Base-by-base conservation (phyloP, 1,139 yeast species). In the Hyphopichia wangnamkhiaoensis region DNA sequence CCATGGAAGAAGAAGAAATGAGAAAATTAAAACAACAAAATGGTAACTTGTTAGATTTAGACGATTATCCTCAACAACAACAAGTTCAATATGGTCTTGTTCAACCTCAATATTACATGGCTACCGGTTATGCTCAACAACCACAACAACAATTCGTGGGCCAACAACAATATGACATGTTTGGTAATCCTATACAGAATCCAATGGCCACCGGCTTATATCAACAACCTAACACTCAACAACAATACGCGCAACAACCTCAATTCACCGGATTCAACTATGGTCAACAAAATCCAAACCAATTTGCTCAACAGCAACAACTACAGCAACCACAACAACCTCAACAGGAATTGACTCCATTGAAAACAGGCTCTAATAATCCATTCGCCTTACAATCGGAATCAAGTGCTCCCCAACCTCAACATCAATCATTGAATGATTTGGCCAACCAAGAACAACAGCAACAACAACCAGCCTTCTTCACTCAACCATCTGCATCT, bases 1-100 rank as follows among this genome's bases (percentile, higher is more conserved):
- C 94, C 29, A 71, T 83, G 59, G 97, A 90, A 63, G 98, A 93
- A 58, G 96, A 90, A 53, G 94, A 84, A 60, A 73, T 84, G 75
- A 77, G 82, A 54, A 79, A 75, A 50, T 67, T 70, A 47, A 71
- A 68, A 45, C 69, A 66, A 37, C 79, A 76, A 44, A 69, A 72
- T 47, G 67, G 65, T 30, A 81, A 81, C 53, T 63, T 81, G 42
- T 61, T 81, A 46, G 85, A 80, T 49, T 65, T 80, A 43, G 74
- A 71, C 43, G 85, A 78, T 44, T 63, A 54, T 20, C 65, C 54
- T 32, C 49, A 45, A 29, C 61, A 47, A 38, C 64, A 67, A 33
- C 56, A 50, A 43, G n/a, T n/a, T n/a, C 33, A 43, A 34, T 43
- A 50, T 46, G 34, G 20, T 6, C 10, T 19, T 17, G 31, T 12